A percentile compares a stretch with the other conserved stretches of the same genome.
These are phyloP conservation scores for Ceratonia siliqua DNA, from an alignment of 306 rosid genomes.

Conservation along the genomic window DNA sequence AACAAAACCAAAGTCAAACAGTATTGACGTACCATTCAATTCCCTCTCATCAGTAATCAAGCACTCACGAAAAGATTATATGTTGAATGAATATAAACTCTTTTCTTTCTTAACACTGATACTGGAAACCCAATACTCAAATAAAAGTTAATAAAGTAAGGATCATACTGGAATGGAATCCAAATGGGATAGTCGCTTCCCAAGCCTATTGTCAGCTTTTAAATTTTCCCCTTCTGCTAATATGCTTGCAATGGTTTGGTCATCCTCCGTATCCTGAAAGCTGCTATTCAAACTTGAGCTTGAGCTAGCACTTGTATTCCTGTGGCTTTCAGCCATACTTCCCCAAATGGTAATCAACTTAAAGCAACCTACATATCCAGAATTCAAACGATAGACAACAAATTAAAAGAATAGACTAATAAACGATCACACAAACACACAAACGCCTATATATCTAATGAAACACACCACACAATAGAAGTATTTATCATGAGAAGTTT, in stretches of 20 bases:
- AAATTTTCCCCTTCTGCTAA: slow-evolving; percentile 65
- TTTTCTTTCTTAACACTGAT: background rate
- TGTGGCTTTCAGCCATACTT: slow-evolving; percentile 61
- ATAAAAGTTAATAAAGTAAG: background rate
- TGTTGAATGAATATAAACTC: background rate
- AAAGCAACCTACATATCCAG: slow-evolving; percentile 21
- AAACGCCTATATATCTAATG: background rate
- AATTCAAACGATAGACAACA: slow-evolving; percentile 7
- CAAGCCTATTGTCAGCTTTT: slow-evolving; percentile 54
- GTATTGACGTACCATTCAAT: background rate
- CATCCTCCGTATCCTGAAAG: slow-evolving; percentile 85
- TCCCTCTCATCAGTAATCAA: background rate
- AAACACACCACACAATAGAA: background rate
- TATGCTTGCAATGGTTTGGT: slow-evolving; percentile 76
- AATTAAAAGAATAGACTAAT: background rate
- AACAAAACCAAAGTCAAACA: background rate
- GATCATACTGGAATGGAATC: slow-evolving; percentile 84
- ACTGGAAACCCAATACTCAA: background rate
- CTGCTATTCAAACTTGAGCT: slow-evolving; percentile 88
- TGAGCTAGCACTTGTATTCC: slow-evolving; percentile 83
- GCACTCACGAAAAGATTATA: background rate
- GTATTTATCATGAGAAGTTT: background rate
- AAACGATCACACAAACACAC: background rate
- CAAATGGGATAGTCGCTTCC: slow-evolving; percentile 88
- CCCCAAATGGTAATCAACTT: slow-evolving; percentile 22